Percentiles rank a stretch among this genome's conserved stretches.
Conservation (phyloP, 73 alveolate genomes). For the Stentor coeruleus region DNA sequence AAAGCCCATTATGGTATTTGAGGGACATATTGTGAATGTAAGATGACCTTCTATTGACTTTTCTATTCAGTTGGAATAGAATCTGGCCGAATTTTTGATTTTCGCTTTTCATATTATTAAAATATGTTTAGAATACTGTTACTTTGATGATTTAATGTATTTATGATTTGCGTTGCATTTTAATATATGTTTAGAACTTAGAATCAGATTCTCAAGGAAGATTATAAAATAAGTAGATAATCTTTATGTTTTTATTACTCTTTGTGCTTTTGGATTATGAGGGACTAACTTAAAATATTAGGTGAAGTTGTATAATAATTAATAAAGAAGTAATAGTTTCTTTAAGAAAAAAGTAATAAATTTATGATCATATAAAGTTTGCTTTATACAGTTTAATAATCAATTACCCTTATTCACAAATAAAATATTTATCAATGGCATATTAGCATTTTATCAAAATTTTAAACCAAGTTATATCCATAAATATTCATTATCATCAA, state of each 20-base stretch:
- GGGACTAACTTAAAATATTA: not conserved
- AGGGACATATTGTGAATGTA: not conserved
- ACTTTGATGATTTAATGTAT: not conserved
- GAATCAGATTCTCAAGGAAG: not conserved
- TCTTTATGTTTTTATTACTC: not conserved
- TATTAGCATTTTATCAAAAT: too few species aligned
- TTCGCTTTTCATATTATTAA: slow-evolving; percentile 5
- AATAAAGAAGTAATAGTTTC: too few species aligned
- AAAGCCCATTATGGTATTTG: not conserved
- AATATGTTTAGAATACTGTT: not conserved
- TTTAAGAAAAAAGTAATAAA: too few species aligned
- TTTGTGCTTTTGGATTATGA: not conserved
- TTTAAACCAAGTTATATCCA: too few species aligned
- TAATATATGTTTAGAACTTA: too few species aligned
- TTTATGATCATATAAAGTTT: too few species aligned
- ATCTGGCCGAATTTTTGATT: not conserved
- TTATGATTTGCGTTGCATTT: not conserved
- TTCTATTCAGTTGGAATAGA: not conserved
- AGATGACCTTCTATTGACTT: not conserved
- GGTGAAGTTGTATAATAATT: too few species aligned
- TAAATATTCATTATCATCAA: too few species aligned
- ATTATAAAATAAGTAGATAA: not conserved
- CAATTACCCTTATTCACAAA: too few species aligned
- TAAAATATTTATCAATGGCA: too few species aligned
- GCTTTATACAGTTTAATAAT: too few species aligned